Base-by-base conservation (phyloP, 1,284 basidiomycete genomes). In the Trichosporon sp. region DNA sequence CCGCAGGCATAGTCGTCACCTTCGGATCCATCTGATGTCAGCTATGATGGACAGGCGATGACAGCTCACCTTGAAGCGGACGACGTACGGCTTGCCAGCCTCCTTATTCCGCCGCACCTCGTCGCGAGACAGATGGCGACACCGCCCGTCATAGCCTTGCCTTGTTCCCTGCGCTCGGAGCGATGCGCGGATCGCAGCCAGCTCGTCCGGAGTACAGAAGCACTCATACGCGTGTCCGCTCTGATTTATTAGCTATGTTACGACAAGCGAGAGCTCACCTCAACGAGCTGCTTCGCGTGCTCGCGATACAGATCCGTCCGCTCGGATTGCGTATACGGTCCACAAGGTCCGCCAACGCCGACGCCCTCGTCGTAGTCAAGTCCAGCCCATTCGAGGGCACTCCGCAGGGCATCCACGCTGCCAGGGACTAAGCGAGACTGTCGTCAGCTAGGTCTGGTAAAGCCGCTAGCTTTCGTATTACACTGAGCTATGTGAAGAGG, bases 321-420 rank as follows among this genome's bases (percentile, higher is more conserved):
- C 78, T 98, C 87, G 2, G 94, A 97, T 90, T 97, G 77, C 3
- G 69, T 49, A 36, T 69, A 63, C 9, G 62, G 62, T 4, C 62
- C 62, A 19, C 36, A 44, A 3, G 33, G 21, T 31, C 62, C 44
- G 9, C 31, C 27, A 60, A 56, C 56, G 9, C 86, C 89, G 1
- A 92, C 91, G 89, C 95, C 95, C 81, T 90, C 91, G 77, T 98
- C 93, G 76, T 91, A 96, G 5, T 91, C 84, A 29, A 99, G 80
- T 3, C 93, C 92, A n/a, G 94, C 91, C 96, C 96, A 99, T 31
- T 87, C 85, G 57, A 99, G 81, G 1, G 89, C 88, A 16, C 84
- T 82, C 64, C 87, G 82, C 58, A 98, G 88, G 2, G 88, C 87
- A 27, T 95, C 89, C 1, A 94, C 87, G 1, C 94, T 88, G 2